phyloP scores from a whole-genome alignment of 306 rosid genomes.

The Sphenostylis stenocarpa region DNA sequence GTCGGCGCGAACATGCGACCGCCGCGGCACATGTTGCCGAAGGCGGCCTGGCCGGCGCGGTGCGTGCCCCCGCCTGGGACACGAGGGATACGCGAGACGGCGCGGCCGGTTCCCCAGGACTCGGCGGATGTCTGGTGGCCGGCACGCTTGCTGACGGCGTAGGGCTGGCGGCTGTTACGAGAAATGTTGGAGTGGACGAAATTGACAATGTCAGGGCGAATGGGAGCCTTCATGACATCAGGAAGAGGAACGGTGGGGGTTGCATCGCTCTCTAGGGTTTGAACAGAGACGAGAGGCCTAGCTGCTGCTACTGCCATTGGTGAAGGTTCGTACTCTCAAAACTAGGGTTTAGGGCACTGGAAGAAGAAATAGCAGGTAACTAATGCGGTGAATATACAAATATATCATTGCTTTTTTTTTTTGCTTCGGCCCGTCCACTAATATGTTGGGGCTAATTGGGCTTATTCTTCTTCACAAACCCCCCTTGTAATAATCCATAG shows the following conservation, averaged over 20 bases:
- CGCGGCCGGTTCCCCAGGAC: conserved; percentile 91
- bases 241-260: conserved; percentile 46
- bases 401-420: too few species aligned
- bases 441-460: not conserved
- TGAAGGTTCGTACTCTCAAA: not conserved
- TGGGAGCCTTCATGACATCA: conserved; percentile 66
- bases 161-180: conserved; percentile 63
- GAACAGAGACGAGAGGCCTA: conserved; percentile 73
- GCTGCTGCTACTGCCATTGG: conserved; percentile 65
- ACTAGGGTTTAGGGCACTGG: conserved; percentile 19
- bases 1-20: conserved; percentile 91
- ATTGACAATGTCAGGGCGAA: conserved; percentile 66
- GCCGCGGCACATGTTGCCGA: conserved; percentile 90
- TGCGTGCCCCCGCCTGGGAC: conserved; percentile 90
- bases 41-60: conserved; percentile 84
- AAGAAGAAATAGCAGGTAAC: not conserved
- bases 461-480: not conserved
- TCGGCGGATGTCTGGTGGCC: conserved; percentile 87
- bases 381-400: not conserved
- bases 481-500: too few species aligned
- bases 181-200: conserved; percentile 66
- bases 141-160: conserved; percentile 63
- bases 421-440: not conserved
- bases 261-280: conserved; percentile 58
- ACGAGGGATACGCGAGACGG: conserved; percentile 79